phyloP scores from a whole-genome alignment of 2,329 filamentous ascomycete genomes.

The Cadophora luteo-olivacea region DNA sequence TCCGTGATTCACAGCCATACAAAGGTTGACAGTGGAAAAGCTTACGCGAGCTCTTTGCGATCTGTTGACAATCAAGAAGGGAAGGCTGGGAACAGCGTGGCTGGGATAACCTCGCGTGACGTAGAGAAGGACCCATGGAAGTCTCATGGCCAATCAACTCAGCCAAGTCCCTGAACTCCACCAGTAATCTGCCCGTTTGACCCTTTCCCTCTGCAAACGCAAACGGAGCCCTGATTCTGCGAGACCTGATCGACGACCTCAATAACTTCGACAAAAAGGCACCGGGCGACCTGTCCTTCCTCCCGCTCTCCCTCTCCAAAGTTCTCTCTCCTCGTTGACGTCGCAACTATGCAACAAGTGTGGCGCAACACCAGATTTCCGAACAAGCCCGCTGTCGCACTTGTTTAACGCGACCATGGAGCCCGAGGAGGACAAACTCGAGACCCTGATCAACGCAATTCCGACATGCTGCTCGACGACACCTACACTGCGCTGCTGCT shows the following conservation, averaged over 20 bases:
- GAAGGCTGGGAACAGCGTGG: conserved; percentile 5
- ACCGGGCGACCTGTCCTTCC: conserved; percentile 13
- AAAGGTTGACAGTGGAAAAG: not conserved
- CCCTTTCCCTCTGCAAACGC: conserved; percentile 5
- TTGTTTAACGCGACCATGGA: conserved; percentile 26
- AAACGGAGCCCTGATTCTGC: conserved; percentile 7
- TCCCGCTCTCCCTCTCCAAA: not conserved
- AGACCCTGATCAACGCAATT: conserved; percentile 40
- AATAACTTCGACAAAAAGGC: not conserved
- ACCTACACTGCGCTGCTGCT: conserved; percentile 70
- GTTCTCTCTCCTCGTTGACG: not conserved
- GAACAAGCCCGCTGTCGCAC: conserved; percentile 26
- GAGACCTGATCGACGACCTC: not conserved
- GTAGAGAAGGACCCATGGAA: conserved; percentile 6
- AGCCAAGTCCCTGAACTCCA: not conserved
- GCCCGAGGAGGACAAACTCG: conserved; percentile 32
- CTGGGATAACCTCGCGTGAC: conserved; percentile 10
- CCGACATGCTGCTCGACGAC: conserved; percentile 33
- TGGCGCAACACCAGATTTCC: conserved; percentile 31
- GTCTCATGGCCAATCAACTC: not conserved
- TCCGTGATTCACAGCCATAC: conserved; percentile 1
- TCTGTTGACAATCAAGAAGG: conserved; percentile 2
- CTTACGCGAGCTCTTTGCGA: not conserved
- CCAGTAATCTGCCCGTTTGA: not conserved
- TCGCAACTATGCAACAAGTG: conserved; percentile 35